Base-by-base conservation (phyloP, 495 filamentous ascomycete genomes). In the Sabuloglossum arenarium region DNA sequence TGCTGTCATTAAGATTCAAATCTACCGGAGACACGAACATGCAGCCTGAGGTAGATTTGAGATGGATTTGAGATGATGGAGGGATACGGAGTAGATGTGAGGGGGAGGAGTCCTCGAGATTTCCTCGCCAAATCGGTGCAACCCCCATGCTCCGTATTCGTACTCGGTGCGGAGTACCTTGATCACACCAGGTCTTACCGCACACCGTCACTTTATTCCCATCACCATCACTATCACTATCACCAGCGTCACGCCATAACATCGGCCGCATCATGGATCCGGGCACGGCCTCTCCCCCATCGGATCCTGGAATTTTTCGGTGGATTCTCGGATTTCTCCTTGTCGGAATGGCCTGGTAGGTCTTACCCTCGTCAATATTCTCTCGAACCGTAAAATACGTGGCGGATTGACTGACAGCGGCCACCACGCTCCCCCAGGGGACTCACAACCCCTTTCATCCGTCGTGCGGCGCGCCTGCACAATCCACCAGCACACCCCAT, bases 281-380 rank as follows among this genome's bases (percentile, higher is more conserved):
- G 3, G 55, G 56, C 53, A 59, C 61, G 45, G 60, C 59, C 28
- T 43, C 61, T 37, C 59, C 66, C n/a, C 46, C 60, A 52, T 61
- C 75, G 55, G 62, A 67, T 32, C 80, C 83, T 23, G 75, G 79
- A 4, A 67, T 81, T 56, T 73, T 90, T 69, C 86, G 83, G 68
- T 93, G 85, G 72, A 73, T 86, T 58, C 73, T 89, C 53, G 86
- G 85, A 59, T 96, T 96, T 75, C 76, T 96, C 58, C 77, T 95
- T 60, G 87, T 98, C 59, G 88, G 88, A 42, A 71, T 88, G 52
- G 87, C 88, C 63, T 98, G 91, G 90, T 49, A 49, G 6, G 45
- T 28, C 25, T 28, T 39, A 8, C 34, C 8, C 34, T 39, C 34
- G 16, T n/a, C n/a, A n/a, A n/a, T n/a, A 39, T 8, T 39, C 34